Evolutionary conservation across 169 alveolate species (phyloP), one percentile per base, ranked within the genome.

Genomic region (Cryptosporidium parvum): DNA sequence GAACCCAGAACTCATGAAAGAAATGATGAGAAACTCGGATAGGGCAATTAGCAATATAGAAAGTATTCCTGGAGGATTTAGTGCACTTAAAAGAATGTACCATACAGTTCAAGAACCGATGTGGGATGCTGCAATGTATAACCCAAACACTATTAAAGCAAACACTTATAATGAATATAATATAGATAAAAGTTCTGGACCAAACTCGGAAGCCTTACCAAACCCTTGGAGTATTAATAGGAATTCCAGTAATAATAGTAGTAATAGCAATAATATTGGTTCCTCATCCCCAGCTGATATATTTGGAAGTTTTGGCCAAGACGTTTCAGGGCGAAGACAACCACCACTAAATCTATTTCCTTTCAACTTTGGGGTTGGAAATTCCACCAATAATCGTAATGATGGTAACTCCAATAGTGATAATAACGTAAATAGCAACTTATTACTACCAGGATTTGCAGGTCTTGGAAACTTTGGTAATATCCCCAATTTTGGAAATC

Each of bases 21-120:
- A 92, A 75, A 91, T 92, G 94, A 92, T 91, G 80, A 39, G 95
- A 18, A 92, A 84, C 75, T 86, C 94, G 6, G 95, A 92, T 84
- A 69, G 95, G 48, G 95, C 95, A 12, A 84, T 92, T 31, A 85
- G 91, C 65, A 92, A 92, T 86, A 92, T 92, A 23, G 94, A 91
- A 70, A 93, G 94, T 26, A 56, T 92, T 16, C 95, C 95, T 1
- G 95, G 95, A 53, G 95, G 95, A 35, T 92, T 92, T 68, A 92
- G 92, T 85, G 95, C 95, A 7, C 73, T 92, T 18, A 75, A 84
- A 26, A 72, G 93, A 48, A 89, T 92, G 86, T 91, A 92, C 56
- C 93, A 92, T 52, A 87, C 92, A 10, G 91, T 92, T 33, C 94
- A 91, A 37, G 95, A 92, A 65, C 95, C 95, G 33, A 92, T 92